Evolutionary conservation across 2,329 filamentous ascomycete genomes (phyloP).

Genomic region (Cylindrodendrum hubeiense): DNA sequence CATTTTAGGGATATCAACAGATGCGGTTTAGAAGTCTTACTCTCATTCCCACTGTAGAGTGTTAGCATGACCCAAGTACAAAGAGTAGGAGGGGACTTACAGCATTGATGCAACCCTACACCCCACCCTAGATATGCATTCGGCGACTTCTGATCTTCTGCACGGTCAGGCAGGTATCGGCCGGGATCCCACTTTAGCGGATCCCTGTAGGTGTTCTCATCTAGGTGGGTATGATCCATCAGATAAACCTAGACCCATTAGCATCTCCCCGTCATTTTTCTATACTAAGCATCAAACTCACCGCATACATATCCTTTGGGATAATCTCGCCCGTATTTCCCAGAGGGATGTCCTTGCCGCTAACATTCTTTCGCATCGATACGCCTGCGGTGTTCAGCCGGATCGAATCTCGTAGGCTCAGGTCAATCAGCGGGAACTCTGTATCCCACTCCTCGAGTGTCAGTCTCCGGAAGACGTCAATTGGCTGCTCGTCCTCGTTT

Average conservation of each 20-base stretch:
- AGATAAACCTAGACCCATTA: constrained; percentile 51
- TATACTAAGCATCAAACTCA: constrained; percentile 25
- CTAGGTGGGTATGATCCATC: constrained; percentile 61
- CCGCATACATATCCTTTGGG: constrained; percentile 60
- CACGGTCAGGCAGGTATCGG: constrained; percentile 59
- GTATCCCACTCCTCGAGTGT: constrained; percentile 66
- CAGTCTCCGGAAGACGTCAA: constrained; percentile 57
- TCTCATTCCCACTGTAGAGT: neutral
- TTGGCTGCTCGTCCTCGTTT: constrained; percentile 43
- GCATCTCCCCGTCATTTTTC: neutral
- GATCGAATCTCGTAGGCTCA: constrained; percentile 66
- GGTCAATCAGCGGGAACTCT: constrained; percentile 64
- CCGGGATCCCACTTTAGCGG: constrained; percentile 63
- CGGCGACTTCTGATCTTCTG: constrained; percentile 55
- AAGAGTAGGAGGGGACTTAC: constrained; percentile 34
- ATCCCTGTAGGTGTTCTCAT: constrained; percentile 61
- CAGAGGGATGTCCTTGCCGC: constrained; percentile 58
- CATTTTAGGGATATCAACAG: too few relatives aligned
- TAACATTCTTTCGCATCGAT: constrained; percentile 64
- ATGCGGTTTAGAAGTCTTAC: neutral
- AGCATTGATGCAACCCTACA: constrained; percentile 50
- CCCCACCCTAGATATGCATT: constrained; percentile 53
- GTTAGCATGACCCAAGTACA: neutral
- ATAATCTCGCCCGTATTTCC: constrained; percentile 61
- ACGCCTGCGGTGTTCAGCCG: constrained; percentile 62